A percentile compares a stretch with the other conserved stretches of the same genome.
Evolutionary conservation across 2,329 filamentous ascomycete species (phyloP).

Genomic region (Pseudogymnoascus sp.): DNA sequence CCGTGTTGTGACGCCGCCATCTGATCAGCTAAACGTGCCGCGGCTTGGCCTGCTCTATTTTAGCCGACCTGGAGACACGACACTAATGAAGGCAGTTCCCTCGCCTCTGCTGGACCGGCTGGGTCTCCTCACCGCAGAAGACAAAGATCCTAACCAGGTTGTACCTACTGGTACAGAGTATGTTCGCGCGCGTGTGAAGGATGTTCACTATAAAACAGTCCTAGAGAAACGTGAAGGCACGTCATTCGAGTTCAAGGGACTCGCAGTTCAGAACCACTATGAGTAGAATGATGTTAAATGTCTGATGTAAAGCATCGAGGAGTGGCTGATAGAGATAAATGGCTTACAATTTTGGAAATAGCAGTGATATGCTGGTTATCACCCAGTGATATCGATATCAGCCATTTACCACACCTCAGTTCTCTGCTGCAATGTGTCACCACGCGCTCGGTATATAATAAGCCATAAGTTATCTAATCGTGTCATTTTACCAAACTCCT

Average conservation of each 20-base stretch:
- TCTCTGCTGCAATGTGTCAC: neutral
- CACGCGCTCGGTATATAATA: neutral
- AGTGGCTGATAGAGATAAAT: neutral
- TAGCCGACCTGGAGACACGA: slow-evolving; percentile 28
- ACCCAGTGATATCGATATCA: neutral
- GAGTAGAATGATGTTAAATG: slow-evolving; percentile 9
- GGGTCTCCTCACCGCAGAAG: slow-evolving; percentile 32
- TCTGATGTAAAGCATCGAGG: neutral
- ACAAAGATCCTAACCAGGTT: slow-evolving; percentile 30
- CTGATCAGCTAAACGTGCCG: slow-evolving; percentile 37
- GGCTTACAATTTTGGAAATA: neutral
- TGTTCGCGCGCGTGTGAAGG: slow-evolving; percentile 37
- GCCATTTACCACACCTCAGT: neutral
- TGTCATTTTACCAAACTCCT: neutral
- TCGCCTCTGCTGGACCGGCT: slow-evolving; percentile 31
- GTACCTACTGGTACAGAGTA: slow-evolving; percentile 37
- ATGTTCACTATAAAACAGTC: slow-evolving; percentile 38
- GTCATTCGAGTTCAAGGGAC: slow-evolving; percentile 35
- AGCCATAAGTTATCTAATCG: neutral
- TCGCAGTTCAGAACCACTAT: slow-evolving; percentile 33
- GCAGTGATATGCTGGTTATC: neutral
- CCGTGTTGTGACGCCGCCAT: slow-evolving; percentile 35
- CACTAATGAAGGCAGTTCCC: slow-evolving; percentile 29
- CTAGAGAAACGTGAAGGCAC: slow-evolving; percentile 37
- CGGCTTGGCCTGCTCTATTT: slow-evolving; percentile 40